These are phyloP conservation scores for Pseudomassariella vexata DNA, from an alignment of 2,329 filamentous ascomycete species.

Conservation along the genomic window DNA sequence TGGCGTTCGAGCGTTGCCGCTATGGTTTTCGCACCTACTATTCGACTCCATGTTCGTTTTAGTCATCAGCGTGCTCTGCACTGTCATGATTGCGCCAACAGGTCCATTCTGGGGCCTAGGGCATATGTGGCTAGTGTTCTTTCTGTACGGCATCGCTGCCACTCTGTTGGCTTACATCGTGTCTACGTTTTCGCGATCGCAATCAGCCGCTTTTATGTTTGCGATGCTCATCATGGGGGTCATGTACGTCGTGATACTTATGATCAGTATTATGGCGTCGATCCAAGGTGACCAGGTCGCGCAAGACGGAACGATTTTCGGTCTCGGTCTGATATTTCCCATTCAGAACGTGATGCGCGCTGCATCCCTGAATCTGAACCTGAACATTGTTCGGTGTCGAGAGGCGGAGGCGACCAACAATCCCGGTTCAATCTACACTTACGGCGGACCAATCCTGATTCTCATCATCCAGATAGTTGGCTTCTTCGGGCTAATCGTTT, in stretches of 20 bases:
- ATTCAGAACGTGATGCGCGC: slow-evolving; percentile 55
- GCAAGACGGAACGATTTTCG: slow-evolving; percentile 52
- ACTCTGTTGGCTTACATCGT: slow-evolving; percentile 57
- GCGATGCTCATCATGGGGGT: slow-evolving; percentile 22
- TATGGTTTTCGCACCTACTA: slow-evolving; percentile 58
- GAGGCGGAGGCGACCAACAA: slow-evolving; percentile 30
- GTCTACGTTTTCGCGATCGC: slow-evolving; percentile 55
- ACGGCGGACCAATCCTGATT: slow-evolving; percentile 65
- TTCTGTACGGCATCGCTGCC: slow-evolving; percentile 57
- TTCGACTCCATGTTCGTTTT: slow-evolving; percentile 61
- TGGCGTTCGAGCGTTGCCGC: slow-evolving; percentile 54
- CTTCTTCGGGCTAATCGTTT: slow-evolving; percentile 57
- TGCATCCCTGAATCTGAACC: slow-evolving; percentile 55
- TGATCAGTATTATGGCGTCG: slow-evolving; percentile 15
- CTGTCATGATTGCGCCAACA: slow-evolving; percentile 48
- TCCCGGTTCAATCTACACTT: slow-evolving; percentile 56
- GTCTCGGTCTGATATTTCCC: slow-evolving; percentile 53
- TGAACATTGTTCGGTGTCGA: slow-evolving; percentile 55
- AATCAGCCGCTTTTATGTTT: slow-evolving; percentile 59
- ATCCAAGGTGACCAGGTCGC: slow-evolving; percentile 31
- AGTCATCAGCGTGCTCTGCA: slow-evolving; percentile 30
- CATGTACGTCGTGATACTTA: slow-evolving; percentile 18
- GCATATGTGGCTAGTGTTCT: slow-evolving; percentile 58
- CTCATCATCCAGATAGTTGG: slow-evolving; percentile 56
- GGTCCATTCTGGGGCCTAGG: slow-evolving; percentile 51